A percentile compares a stretch with the other conserved stretches of the same genome.
phyloP scores from a whole-genome alignment of 129 eudicot species.

The Artemisia argyi region DNA sequence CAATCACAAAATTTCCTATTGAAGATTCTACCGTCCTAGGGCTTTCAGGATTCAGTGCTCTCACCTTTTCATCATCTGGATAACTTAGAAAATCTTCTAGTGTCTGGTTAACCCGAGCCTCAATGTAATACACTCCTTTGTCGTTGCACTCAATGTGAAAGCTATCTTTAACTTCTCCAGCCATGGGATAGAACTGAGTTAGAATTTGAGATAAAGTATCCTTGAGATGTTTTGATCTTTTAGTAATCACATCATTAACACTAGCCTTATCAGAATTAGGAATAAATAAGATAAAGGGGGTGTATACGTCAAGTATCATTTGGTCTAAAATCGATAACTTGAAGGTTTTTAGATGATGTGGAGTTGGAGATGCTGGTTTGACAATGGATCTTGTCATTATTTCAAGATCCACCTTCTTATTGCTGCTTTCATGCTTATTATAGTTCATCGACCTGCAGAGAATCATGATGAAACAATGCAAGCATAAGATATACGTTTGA shows the following conservation, averaged over 20 bases:
- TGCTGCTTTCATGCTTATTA: neutral
- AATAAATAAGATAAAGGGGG: conserved; percentile 16
- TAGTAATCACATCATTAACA: neutral
- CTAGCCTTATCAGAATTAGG: neutral
- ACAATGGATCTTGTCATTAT: conserved; percentile 16
- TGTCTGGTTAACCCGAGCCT: conserved; percentile 17
- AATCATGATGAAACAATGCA: neutral
- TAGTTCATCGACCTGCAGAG: neutral
- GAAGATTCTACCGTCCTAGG: neutral
- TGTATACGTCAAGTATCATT: neutral
- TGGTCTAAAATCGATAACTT: conserved; percentile 30
- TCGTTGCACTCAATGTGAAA: conserved; percentile 20
- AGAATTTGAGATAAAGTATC: conserved; percentile 20
- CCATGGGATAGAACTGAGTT: conserved; percentile 23
- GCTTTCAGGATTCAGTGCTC: neutral
- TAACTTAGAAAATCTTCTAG: conserved; percentile 12
- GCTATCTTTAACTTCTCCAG: conserved; percentile 9
- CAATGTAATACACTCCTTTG: conserved; percentile 12
- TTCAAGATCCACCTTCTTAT: conserved; percentile 20
- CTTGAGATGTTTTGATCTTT: conserved; percentile 10
- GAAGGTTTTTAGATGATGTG: conserved; percentile 25
- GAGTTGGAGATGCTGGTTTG: conserved; percentile 32
- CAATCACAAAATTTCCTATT: neutral
- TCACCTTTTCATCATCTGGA: conserved; percentile 1
- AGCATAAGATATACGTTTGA: too few relatives aligned